Conservation (phyloP, 1,139 yeast species). For the Candida sp. region DNA sequence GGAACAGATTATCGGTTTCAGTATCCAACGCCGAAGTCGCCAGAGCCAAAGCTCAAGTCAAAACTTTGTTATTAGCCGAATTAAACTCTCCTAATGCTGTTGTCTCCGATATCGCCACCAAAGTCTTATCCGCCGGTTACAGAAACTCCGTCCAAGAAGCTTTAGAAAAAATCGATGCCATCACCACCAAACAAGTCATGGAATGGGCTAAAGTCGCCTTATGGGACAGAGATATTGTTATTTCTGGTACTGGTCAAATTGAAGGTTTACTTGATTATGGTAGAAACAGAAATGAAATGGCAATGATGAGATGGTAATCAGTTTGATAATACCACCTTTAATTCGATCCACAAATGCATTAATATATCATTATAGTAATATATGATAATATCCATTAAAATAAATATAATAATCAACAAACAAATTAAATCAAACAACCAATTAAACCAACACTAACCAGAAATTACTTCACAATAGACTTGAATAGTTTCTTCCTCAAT, state of each 20-base stretch:
- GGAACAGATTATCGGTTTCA: conserved; percentile 80
- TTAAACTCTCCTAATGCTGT: conserved; percentile 47
- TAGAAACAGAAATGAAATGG: conserved; percentile 85
- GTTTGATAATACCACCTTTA: too few relatives aligned
- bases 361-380: background rate
- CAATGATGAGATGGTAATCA: conserved; percentile 70
- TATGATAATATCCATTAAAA: background rate
- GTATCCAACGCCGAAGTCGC: conserved; percentile 75
- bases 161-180: conserved; percentile 59
- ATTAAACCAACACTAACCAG: too few relatives aligned
- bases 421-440: background rate
- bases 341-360: background rate
- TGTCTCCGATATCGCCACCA: conserved; percentile 57
- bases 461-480: background rate
- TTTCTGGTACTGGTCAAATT: conserved; percentile 81
- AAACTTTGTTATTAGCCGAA: conserved; percentile 52
- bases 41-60: conserved; percentile 64
- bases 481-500: background rate
- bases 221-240: conserved; percentile 83
- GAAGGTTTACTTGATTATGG: conserved; percentile 79
- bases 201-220: conserved; percentile 72
- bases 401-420: background rate
- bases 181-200: conserved; percentile 57
- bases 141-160: conserved; percentile 59
- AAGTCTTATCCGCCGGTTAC: conserved; percentile 60